Base-by-base conservation (phyloP, 1,139 yeast species). In the Pneumocystis wakefieldiae region DNA sequence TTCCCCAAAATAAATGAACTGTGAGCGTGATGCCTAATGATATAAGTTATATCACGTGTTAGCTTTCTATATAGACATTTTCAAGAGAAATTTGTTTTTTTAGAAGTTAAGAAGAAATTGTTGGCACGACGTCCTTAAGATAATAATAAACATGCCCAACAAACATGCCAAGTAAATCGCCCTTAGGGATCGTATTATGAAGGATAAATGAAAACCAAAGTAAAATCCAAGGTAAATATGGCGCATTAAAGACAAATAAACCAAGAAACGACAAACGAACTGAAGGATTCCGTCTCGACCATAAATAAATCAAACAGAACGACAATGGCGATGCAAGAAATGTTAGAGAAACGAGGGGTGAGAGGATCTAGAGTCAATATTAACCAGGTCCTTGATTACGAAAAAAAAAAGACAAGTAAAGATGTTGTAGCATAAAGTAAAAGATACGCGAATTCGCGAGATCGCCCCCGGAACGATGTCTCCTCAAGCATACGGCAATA, bases 241-340 rank as follows among this genome's bases (percentile, higher is more conserved):
- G 75, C 0, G 80, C 79, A 10, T 73, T 70, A 63, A 78, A 72
- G 32, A 70, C 74, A 63, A 78, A 68, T 19, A 78, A 64, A 8
- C 80, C 79, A 65, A 78, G 68, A 35, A 77, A 68, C 1, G 76
- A 70, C 35, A 79, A 68, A 53, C 73, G 73, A 32, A 74, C 72
- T 37, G 73, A 73, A 2, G 80, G 78, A 65, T 79, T 75, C 32
- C 79, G 74, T 35, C 80, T 74, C 0, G 81, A 73, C 80, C 82
- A 79, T 48, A 80, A 70, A 67, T 77, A 80, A 2, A 76, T 67
- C 62, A 80, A 64, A 3, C 76, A 72, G 61, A 76, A 75, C 32
- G 76, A 70, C 48, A 80, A 70, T 37, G 74, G 72, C 0, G 73
- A 69, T 6, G 80, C 79, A 29, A 78, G 70, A 38, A 74, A 68